Evolutionary conservation across 2,329 filamentous ascomycete genomes (phyloP).

Genomic region (Fusarium subtropicale): DNA sequence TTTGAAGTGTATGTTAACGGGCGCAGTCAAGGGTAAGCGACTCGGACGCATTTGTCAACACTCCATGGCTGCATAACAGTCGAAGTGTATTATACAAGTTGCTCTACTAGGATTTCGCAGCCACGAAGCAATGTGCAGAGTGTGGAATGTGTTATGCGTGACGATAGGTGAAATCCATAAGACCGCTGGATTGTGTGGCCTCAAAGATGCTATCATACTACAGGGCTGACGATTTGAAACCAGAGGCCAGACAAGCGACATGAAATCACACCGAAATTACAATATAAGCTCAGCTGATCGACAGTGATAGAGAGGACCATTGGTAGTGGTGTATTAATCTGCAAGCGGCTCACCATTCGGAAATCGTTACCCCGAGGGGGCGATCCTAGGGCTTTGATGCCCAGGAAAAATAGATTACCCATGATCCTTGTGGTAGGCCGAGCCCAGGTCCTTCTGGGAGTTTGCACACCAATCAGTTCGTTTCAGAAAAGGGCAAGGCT

Average conservation of each 20-base stretch:
- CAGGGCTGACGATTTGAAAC: not conserved
- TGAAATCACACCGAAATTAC: constrained; percentile 16
- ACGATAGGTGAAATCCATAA: not conserved
- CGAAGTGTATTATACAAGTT: not conserved
- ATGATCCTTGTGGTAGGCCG: not conserved
- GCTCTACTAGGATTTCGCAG: not conserved
- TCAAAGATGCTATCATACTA: not conserved
- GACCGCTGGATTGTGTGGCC: not conserved
- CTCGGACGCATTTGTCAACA: not conserved
- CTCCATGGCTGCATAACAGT: not conserved
- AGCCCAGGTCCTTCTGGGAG: not conserved
- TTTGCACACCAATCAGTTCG: not conserved
- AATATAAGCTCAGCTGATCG: constrained; percentile 11
- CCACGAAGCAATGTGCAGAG: not conserved
- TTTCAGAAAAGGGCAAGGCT: not conserved
- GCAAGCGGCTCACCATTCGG: not conserved
- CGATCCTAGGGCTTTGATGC: not conserved
- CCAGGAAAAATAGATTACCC: not conserved
- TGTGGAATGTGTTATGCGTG: not conserved
- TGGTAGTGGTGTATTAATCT: constrained; percentile 2
- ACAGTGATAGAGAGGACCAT: not conserved
- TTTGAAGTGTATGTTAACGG: not conserved
- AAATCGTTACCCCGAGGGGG: not conserved
- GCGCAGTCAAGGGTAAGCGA: not conserved
- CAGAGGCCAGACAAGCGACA: not conserved